phyloP scores from a whole-genome alignment of 2,329 filamentous ascomycete species.

The Nemania diffusa region DNA sequence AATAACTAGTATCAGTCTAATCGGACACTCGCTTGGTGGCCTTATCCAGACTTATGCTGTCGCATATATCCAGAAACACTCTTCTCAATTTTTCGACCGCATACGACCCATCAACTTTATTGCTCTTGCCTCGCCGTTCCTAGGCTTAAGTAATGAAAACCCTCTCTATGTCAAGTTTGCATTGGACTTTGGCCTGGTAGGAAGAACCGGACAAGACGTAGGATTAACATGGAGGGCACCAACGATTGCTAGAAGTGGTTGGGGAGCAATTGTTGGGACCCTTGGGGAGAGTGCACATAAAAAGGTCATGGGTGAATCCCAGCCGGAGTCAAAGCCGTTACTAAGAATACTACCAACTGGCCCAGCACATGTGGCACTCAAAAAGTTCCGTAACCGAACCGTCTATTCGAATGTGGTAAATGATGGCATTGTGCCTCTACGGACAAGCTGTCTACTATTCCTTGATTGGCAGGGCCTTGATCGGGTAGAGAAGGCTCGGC shows the following conservation, averaged over 20 bases:
- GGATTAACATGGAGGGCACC: constrained; percentile 94
- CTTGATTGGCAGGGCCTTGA: constrained; percentile 95
- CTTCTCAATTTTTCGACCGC: constrained; percentile 85
- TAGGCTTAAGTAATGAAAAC: constrained; percentile 96
- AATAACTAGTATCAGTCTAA: constrained; percentile 94
- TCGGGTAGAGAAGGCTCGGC: constrained; percentile 90
- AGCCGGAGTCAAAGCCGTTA: constrained; percentile 88
- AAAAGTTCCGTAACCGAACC: constrained; percentile 89
- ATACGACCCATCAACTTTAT: constrained; percentile 94
- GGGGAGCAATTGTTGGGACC: constrained; percentile 87
- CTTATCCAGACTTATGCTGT: constrained; percentile 93
- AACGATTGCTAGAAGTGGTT: constrained; percentile 84
- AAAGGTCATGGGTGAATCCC: constrained; percentile 66
- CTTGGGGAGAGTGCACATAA: constrained; percentile 75
- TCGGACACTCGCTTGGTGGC: constrained; percentile 91
- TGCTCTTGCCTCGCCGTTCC: constrained; percentile 83
- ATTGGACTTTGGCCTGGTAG: constrained; percentile 93
- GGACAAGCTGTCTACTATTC: constrained; percentile 96
- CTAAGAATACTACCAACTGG: constrained; percentile 90
- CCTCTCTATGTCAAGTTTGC: constrained; percentile 97
- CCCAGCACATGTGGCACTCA: constrained; percentile 85
- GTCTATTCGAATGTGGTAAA: constrained; percentile 98
- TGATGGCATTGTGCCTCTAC: constrained; percentile 92
- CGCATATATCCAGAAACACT: constrained; percentile 96
- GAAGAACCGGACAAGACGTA: constrained; percentile 94